Conservation (phyloP, 2,329 filamentous ascomycete genomes). For the Botrytis aclada region DNA sequence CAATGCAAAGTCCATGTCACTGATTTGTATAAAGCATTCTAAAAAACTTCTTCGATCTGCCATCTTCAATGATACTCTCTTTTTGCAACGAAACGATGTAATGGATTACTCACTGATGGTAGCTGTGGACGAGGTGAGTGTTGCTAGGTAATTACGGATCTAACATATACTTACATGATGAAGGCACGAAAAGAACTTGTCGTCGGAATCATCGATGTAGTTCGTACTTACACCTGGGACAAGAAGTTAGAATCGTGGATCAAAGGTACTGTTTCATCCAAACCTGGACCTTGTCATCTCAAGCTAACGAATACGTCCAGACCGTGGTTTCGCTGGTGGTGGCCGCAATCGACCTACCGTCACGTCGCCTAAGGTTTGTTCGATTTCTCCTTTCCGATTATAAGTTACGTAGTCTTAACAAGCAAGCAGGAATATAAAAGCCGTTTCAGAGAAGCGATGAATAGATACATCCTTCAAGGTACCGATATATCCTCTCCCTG, state of each 20-base stretch:
- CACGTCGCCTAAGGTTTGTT: conserved; percentile 80
- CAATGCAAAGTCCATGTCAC: neutral
- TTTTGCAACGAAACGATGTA: conserved; percentile 89
- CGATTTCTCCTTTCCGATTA: neutral
- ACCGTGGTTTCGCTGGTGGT: conserved; percentile 76
- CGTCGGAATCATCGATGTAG: conserved; percentile 97
- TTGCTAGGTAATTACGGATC: neutral
- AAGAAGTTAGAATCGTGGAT: conserved; percentile 99
- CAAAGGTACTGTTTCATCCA: conserved; percentile 51
- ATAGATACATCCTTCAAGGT: conserved; percentile 60
- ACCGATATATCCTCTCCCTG: neutral
- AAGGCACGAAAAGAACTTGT: conserved; percentile 77
- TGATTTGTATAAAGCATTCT: conserved; percentile 55
- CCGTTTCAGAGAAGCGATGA: conserved; percentile 94
- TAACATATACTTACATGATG: conserved; percentile 7
- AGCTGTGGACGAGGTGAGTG: conserved; percentile 73
- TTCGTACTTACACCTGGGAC: conserved; percentile 98
- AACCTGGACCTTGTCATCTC: neutral
- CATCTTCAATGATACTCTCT: conserved; percentile 97
- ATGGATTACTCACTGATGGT: conserved; percentile 99
- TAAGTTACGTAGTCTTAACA: neutral
- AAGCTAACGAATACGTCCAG: conserved; percentile 1
- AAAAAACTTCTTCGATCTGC: conserved; percentile 89
- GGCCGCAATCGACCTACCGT: conserved; percentile 86
- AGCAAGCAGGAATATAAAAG: conserved; percentile 73